Percentiles rank a stretch among this genome's conserved stretches.
Conservation (phyloP, 2,329 filamentous ascomycete species). For the Hymenoscyphus salicellus region DNA sequence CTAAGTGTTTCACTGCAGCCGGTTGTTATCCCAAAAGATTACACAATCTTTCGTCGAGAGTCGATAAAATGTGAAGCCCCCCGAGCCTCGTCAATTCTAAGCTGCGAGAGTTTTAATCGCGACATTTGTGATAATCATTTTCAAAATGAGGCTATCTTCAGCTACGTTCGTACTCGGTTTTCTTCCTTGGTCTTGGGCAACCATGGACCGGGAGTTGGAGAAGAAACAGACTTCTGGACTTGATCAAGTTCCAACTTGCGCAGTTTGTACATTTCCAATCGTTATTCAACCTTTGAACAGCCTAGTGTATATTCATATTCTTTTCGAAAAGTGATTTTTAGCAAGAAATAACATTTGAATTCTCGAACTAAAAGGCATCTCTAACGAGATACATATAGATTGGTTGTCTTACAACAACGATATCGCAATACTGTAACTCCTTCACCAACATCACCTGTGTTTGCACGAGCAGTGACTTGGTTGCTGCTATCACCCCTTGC, state of each 20-base stretch:
- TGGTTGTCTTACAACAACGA: constrained; percentile 4
- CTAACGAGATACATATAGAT: background rate
- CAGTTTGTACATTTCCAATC: background rate
- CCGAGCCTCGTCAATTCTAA: no score
- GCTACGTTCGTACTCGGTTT: constrained; percentile 3
- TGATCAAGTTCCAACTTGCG: background rate
- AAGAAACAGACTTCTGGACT: background rate
- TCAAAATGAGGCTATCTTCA: constrained; percentile 4
- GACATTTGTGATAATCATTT: background rate
- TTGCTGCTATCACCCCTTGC: constrained; percentile 35
- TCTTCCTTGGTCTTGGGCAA: background rate
- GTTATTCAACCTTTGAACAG: background rate
- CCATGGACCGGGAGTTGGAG: background rate
- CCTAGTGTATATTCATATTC: no score
- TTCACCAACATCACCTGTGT: constrained; percentile 39
- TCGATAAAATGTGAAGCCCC: no score
- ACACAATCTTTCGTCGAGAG: no score
- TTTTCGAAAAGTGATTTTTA: no score
- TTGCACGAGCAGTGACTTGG: constrained; percentile 37
- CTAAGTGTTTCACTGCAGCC: no score
- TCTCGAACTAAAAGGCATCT: background rate
- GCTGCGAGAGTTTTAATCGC: no score
- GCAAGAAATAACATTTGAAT: no score
- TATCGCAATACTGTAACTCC: constrained; percentile 25
- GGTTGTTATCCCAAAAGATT: no score